phyloP scores from a whole-genome alignment of 352 stramenopile species.

The Globisporangium paddicum region DNA sequence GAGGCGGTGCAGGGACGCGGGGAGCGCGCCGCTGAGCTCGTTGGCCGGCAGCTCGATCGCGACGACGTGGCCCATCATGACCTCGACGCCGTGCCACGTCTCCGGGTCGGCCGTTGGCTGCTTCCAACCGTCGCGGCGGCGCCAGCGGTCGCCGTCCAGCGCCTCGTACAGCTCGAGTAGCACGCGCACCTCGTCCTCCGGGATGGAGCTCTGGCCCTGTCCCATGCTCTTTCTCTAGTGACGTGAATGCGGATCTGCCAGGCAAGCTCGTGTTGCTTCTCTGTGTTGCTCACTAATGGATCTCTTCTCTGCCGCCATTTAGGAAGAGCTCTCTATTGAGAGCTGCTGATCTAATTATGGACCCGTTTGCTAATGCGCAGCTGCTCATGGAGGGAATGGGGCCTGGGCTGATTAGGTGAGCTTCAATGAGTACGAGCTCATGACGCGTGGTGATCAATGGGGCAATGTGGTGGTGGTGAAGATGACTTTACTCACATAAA shows the following conservation, averaged over 20 bases:
- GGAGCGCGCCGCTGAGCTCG: constrained; percentile 39
- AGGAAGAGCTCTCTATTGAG: neutral
- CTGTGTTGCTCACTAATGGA: neutral
- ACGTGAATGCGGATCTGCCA: neutral
- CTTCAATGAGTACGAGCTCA: too few species aligned
- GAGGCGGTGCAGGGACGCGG: constrained; percentile 44
- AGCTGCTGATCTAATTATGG: too few species aligned
- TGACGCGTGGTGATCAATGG: neutral
- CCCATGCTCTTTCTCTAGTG: constrained; percentile 35
- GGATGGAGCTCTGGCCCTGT: constrained; percentile 78
- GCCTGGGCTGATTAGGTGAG: too few species aligned
- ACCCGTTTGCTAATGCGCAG: too few species aligned
- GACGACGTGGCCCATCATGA: constrained; percentile 65
- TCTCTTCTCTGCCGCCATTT: neutral
- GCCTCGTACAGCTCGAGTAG: constrained; percentile 73
- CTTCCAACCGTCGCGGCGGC: constrained; percentile 71
- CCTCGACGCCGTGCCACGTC: constrained; percentile 77
- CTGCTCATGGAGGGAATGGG: too few species aligned
- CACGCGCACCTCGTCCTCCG: constrained; percentile 50
- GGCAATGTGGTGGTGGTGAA: neutral
- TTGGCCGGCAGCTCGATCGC: constrained; percentile 72
- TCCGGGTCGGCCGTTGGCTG: constrained; percentile 65
- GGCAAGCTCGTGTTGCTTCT: neutral
- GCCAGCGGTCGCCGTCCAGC: constrained; percentile 64
- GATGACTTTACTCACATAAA: neutral